A percentile compares a stretch with the other conserved stretches of the same genome.
Conservation (phyloP, 148 eudicot genomes). For the Fagopyrum esculentum region DNA sequence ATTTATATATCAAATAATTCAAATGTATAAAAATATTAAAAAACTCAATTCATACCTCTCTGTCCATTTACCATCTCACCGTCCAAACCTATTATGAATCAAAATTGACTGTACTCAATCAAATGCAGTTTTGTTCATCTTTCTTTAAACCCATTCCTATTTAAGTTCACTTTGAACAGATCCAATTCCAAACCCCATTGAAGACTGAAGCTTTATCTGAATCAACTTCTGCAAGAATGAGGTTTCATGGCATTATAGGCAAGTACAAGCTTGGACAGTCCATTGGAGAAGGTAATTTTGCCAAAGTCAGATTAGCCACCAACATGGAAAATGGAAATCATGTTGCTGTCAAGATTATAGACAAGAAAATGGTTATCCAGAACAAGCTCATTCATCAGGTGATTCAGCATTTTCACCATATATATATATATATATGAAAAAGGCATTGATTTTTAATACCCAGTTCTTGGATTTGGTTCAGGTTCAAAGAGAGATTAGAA, state of each 20-base stretch:
- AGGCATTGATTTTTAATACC: not conserved
- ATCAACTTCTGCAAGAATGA: slow-evolving; percentile 19
- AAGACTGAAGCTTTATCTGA: too few species aligned
- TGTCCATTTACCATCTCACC: not conserved
- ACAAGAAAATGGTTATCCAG: slow-evolving; percentile 36
- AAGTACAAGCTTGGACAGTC: slow-evolving; percentile 40
- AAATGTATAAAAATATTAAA: not conserved
- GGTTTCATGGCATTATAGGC: slow-evolving; percentile 26
- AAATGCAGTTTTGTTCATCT: not conserved
- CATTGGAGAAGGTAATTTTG: slow-evolving; percentile 57
- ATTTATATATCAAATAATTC: not conserved
- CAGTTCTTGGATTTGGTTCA: not conserved
- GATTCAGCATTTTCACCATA: not conserved
- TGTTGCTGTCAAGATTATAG: slow-evolving; percentile 52
- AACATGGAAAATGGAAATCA: slow-evolving; percentile 25
- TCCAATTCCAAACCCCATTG: too few species aligned
- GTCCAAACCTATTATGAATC: not conserved
- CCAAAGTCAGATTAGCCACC: slow-evolving; percentile 40
- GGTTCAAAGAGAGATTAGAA: slow-evolving; percentile 48
- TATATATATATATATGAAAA: not conserved
- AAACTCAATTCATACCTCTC: not conserved
- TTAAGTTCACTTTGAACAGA: not conserved
- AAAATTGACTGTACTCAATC: not conserved
- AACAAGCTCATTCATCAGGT: slow-evolving; percentile 46
- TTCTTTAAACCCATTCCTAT: not conserved